phyloP scores from a whole-genome alignment of 306 rosid genomes.

The Begonia masoniana region DNA sequence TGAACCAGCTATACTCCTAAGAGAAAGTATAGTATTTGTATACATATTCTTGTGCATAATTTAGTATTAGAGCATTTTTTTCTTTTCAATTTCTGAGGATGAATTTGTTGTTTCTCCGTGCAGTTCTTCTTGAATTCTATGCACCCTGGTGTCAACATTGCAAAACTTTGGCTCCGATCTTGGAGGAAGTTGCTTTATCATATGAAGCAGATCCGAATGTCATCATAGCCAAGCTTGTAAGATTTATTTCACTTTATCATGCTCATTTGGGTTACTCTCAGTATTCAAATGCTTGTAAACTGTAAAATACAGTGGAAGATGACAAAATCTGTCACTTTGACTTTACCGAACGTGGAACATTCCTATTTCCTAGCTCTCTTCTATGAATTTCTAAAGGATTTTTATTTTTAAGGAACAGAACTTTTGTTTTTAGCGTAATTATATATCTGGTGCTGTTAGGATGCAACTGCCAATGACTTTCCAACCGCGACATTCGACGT shows the following conservation, averaged over 20 bases:
- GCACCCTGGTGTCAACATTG: slow-evolving; percentile 99
- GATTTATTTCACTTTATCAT: slow-evolving; percentile 8
- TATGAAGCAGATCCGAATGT: slow-evolving; percentile 55
- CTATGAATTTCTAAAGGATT: too few species aligned
- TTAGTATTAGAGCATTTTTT: too few species aligned
- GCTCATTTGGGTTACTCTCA: background rate
- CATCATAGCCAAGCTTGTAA: slow-evolving; percentile 73
- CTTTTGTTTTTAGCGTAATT: slow-evolving; percentile 1
- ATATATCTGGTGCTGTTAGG: slow-evolving; percentile 27
- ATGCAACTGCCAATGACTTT: slow-evolving; percentile 79
- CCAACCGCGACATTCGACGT: slow-evolving; percentile 47
- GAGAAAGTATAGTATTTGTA: too few species aligned
- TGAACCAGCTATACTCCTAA: too few species aligned
- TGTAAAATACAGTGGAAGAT: too few species aligned
- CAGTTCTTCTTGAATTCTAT: slow-evolving; percentile 86
- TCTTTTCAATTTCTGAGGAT: too few species aligned
- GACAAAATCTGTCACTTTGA: too few species aligned
- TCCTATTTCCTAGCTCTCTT: too few species aligned
- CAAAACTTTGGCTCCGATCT: slow-evolving; percentile 79
- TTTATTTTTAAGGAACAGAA: too few species aligned
- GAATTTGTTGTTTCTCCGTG: slow-evolving; percentile 2
- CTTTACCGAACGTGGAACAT: too few species aligned
- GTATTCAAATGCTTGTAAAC: too few species aligned
- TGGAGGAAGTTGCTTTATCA: slow-evolving; percentile 79
- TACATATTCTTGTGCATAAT: too few species aligned